A percentile compares a stretch with the other conserved stretches of the same genome.
Evolutionary conservation across 2,329 filamentous ascomycete species (phyloP).

Genomic region (Chaetomium sp.): DNA sequence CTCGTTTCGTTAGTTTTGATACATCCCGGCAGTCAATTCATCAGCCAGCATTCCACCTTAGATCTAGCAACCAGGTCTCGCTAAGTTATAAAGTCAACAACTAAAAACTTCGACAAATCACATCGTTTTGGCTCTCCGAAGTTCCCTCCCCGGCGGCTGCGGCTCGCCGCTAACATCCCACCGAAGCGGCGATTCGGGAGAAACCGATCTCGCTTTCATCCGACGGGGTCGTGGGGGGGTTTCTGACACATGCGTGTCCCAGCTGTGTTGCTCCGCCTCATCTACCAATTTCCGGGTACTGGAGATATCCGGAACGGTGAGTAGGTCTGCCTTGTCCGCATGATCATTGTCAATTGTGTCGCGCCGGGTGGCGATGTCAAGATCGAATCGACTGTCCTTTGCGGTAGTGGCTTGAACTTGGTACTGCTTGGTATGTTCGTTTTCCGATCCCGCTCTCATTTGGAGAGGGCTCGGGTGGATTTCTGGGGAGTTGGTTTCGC

Average conservation of each 20-base stretch:
- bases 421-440: background rate
- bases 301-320: background rate
- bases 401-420: background rate
- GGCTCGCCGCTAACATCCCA: background rate
- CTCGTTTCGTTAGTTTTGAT: background rate
- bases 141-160: background rate
- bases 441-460: no score
- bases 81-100: background rate
- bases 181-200: background rate
- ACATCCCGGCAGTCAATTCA: background rate
- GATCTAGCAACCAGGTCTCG: background rate
- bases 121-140: conserved; percentile 21
- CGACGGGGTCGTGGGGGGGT: background rate
- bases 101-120: background rate
- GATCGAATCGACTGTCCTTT: background rate
- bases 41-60: background rate
- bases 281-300: background rate
- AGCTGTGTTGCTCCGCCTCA: background rate
- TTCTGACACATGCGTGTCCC: conserved; percentile 1
- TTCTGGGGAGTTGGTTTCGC: no score
- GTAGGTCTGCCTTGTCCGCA: background rate
- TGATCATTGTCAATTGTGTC: background rate
- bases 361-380: background rate
- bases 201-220: conserved; percentile 1
- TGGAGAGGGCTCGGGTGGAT: no score